phyloP scores from a whole-genome alignment of 495 filamentous ascomycete species.

The Lasiosphaeria miniovina region DNA sequence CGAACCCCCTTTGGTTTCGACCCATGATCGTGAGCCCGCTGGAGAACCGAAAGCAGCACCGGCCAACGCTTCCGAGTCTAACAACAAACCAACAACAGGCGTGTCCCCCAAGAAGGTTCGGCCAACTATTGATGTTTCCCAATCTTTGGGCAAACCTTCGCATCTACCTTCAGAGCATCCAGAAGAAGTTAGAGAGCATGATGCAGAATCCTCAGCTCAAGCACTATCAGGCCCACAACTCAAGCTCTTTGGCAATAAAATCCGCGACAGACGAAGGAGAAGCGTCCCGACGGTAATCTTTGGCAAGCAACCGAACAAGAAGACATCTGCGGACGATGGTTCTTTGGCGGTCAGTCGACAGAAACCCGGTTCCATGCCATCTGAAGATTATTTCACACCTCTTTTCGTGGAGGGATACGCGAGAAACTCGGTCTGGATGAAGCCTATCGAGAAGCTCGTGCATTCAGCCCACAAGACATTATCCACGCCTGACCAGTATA shows the following conservation, averaged over 20 bases:
- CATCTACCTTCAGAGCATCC: neutral
- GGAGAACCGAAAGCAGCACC: neutral
- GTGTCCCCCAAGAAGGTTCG: neutral
- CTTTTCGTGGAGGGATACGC: slow-evolving; percentile 72
- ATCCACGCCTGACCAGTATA: slow-evolving; percentile 70
- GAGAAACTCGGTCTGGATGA: slow-evolving; percentile 55
- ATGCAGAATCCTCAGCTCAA: slow-evolving; percentile 15
- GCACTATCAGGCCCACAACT: slow-evolving; percentile 41
- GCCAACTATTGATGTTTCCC: neutral
- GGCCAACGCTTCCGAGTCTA: neutral
- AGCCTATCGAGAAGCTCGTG: slow-evolving; percentile 65
- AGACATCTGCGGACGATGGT: slow-evolving; percentile 25
- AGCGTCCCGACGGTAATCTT: slow-evolving; percentile 80
- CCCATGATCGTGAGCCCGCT: neutral
- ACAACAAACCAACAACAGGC: neutral
- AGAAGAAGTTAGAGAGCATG: slow-evolving; percentile 6
- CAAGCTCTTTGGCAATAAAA: slow-evolving; percentile 54
- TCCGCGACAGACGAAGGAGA: slow-evolving; percentile 59
- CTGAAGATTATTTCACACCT: slow-evolving; percentile 75
- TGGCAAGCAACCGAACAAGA: slow-evolving; percentile 51
- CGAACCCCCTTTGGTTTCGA: neutral
- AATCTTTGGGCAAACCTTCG: neutral
- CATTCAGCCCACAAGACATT: slow-evolving; percentile 77
- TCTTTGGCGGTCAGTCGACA: slow-evolving; percentile 33
- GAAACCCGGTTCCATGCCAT: slow-evolving; percentile 37